These are phyloP conservation scores for Gardenia jasminoides DNA, from an alignment of 257 asterid species.

Conservation along the genomic window DNA sequence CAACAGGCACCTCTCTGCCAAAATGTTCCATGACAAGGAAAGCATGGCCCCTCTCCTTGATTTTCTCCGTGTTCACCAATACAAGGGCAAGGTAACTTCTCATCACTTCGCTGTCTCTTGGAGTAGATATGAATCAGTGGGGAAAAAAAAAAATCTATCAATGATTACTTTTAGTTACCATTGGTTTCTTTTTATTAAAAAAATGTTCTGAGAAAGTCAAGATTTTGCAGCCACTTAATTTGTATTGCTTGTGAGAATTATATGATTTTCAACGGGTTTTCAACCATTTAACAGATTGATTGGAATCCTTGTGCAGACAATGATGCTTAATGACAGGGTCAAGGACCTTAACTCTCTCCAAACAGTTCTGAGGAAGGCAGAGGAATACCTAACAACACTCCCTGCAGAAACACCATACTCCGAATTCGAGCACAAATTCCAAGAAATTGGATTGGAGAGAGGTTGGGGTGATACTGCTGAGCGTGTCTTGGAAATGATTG, in stretches of 20 bases:
- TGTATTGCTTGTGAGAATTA: background rate
- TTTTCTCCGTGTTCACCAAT: constrained; percentile 69
- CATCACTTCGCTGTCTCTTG: background rate
- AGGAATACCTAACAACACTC: constrained; percentile 78
- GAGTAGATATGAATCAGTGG: background rate
- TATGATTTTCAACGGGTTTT: background rate
- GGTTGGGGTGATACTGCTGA: constrained; percentile 94
- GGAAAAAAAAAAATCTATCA: background rate
- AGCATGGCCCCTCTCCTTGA: constrained; percentile 94
- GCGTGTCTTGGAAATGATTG: constrained; percentile 73
- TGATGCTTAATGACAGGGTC: constrained; percentile 80
- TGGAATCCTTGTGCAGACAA: constrained; percentile 42
- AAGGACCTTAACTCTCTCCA: constrained; percentile 60
- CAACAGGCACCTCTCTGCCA: constrained; percentile 92
- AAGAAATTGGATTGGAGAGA: constrained; percentile 87
- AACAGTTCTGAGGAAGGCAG: constrained; percentile 78
- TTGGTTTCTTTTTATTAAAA: background rate
- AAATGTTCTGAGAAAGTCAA: background rate
- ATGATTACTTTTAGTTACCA: background rate
- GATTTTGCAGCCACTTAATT: background rate
- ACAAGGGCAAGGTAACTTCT: constrained; percentile 72
- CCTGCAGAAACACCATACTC: constrained; percentile 54
- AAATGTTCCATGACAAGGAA: constrained; percentile 92
- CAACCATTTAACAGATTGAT: constrained; percentile 2
- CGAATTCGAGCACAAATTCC: constrained; percentile 70